A percentile compares a stretch with the other conserved stretches of the same genome.
Conservation (phyloP, 2,329 filamentous ascomycete genomes). For the Aspergillus versicolor region DNA sequence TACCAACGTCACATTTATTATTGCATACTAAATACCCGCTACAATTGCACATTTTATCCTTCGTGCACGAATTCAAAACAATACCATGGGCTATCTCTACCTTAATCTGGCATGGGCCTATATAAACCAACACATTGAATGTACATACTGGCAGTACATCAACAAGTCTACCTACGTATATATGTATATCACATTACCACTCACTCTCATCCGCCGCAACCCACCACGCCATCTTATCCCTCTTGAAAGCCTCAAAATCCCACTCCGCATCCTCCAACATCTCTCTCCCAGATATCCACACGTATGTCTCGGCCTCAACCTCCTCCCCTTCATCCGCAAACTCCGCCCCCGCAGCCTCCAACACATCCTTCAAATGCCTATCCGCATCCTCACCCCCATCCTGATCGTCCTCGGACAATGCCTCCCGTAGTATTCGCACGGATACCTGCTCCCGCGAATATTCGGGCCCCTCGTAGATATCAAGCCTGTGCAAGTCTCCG, state of each 20-base stretch:
- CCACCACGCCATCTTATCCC: constrained; percentile 68
- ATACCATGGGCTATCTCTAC: background rate
- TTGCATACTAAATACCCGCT: background rate
- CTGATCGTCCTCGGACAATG: constrained; percentile 19
- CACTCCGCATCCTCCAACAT: constrained; percentile 73
- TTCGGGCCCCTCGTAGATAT: constrained; percentile 77
- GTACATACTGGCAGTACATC: background rate
- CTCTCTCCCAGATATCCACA: constrained; percentile 53
- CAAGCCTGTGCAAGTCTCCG: constrained; percentile 71
- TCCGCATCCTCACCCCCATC: constrained; percentile 26
- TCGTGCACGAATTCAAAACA: background rate
- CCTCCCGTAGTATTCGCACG: constrained; percentile 42
- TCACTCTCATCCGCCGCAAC: constrained; percentile 48
- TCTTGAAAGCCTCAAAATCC: constrained; percentile 82
- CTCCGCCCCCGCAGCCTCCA: constrained; percentile 53
- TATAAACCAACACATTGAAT: background rate
- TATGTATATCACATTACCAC: constrained; percentile 26
- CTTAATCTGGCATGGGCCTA: background rate
- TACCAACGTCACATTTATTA: constrained; percentile 16
- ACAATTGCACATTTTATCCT: background rate
- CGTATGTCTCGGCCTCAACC: constrained; percentile 62
- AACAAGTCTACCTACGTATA: background rate
- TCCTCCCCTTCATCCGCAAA: constrained; percentile 46
- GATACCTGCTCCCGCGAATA: constrained; percentile 59
- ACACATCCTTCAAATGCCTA: constrained; percentile 36